A percentile compares a stretch with the other conserved stretches of the same genome.
phyloP scores from a whole-genome alignment of 805 yeast genomes.

The Myxozyma monticola region DNA sequence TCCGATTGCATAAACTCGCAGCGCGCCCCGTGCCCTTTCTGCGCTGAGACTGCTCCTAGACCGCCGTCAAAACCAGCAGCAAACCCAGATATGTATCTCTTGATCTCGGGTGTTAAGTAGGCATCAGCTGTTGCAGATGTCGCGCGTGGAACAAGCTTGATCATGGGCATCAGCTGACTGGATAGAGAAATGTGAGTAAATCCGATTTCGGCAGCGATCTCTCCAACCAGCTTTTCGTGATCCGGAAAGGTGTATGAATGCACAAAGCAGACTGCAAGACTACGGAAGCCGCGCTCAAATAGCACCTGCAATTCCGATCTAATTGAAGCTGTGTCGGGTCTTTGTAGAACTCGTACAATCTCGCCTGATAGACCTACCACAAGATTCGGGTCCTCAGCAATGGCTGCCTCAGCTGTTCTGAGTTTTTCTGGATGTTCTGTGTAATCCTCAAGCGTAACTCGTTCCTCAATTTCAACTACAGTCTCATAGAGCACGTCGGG shows the following conservation, averaged over 20 bases:
- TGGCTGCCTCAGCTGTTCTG: conserved; percentile 30
- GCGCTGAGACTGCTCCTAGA: conserved; percentile 38
- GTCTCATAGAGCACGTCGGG: conserved; percentile 69
- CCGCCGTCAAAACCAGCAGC: conserved; percentile 61
- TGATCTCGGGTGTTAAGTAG: conserved; percentile 75
- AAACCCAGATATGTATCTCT: conserved; percentile 61
- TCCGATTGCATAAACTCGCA: conserved; percentile 94
- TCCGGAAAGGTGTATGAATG: conserved; percentile 73
- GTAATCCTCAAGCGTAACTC: conserved; percentile 81
- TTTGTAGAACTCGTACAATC: conserved; percentile 55
- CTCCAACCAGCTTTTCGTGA: conserved; percentile 63
- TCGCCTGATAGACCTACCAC: conserved; percentile 69
- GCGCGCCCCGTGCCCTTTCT: conserved; percentile 38
- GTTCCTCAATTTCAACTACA: conserved; percentile 84
- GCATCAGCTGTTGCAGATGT: conserved; percentile 81
- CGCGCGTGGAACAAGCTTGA: conserved; percentile 71
- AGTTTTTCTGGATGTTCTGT: conserved; percentile 63
- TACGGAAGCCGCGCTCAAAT: conserved; percentile 58
- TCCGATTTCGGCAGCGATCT: conserved; percentile 63
- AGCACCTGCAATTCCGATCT: conserved; percentile 46
- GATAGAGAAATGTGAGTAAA: conserved; percentile 68
- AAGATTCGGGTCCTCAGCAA: conserved; percentile 39
- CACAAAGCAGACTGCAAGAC: conserved; percentile 68
- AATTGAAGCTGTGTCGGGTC: conserved; percentile 51
- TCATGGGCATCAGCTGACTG: conserved; percentile 72